Percentiles rank a stretch among this genome's conserved stretches.
phyloP scores from a whole-genome alignment of 768 basidiomycete species.

The Serendipita vermifera region DNA sequence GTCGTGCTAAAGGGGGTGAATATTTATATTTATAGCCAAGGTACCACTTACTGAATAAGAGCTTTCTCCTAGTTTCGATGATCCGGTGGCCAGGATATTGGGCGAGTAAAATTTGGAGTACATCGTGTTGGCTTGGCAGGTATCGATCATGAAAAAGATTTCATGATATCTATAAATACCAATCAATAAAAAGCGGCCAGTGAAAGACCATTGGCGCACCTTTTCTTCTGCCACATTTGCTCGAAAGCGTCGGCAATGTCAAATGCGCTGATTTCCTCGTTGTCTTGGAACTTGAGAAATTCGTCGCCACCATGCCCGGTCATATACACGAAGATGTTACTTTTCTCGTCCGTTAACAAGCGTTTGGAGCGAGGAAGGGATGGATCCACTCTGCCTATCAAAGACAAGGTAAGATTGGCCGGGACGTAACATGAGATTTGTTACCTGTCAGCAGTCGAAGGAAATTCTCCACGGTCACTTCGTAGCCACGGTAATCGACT shows the following conservation, averaged over 20 bases:
- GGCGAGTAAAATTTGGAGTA: slow-evolving; percentile 89
- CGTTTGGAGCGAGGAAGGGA: slow-evolving; percentile 87
- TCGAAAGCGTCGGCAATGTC: slow-evolving; percentile 98
- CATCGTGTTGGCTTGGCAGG: slow-evolving; percentile 95
- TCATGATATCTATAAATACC: slow-evolving; percentile 62
- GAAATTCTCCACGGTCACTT: slow-evolving; percentile 95
- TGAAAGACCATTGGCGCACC: slow-evolving; percentile 33
- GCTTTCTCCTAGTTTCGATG: slow-evolving; percentile 70
- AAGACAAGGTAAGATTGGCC: not conserved
- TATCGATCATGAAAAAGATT: slow-evolving; percentile 96
- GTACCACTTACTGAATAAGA: slow-evolving; percentile 64
- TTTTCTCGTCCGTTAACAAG: slow-evolving; percentile 75
- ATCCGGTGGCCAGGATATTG: slow-evolving; percentile 83
- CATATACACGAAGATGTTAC: slow-evolving; percentile 95
- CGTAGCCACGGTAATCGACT: slow-evolving; percentile 96
- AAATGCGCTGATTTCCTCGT: slow-evolving; percentile 92
- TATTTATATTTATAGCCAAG: not conserved
- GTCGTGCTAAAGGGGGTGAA: slow-evolving; percentile 47
- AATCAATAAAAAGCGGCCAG: not conserved
- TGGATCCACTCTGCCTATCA: slow-evolving; percentile 50
- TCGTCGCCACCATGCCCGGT: slow-evolving; percentile 97
- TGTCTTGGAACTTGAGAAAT: slow-evolving; percentile 98
- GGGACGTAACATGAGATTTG: slow-evolving; percentile 17
- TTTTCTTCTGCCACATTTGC: slow-evolving; percentile 95
- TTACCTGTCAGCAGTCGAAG: slow-evolving; percentile 81